Percentiles rank a stretch among this genome's conserved stretches.
Conservation (phyloP, 179 eudicot genomes). For the Silene coronaria region DNA sequence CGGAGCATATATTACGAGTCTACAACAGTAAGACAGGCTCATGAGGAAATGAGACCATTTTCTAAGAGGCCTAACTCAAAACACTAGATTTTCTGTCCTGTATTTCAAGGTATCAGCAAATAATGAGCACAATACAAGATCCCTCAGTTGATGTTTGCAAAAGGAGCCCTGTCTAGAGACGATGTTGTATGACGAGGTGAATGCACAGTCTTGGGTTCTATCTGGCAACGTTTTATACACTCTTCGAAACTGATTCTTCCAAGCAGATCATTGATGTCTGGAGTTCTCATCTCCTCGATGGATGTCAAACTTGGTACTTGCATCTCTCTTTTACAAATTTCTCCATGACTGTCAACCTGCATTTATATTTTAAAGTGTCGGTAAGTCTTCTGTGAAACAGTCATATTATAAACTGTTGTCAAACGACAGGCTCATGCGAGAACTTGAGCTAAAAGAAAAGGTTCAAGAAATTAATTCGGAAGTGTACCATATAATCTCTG, state of each 20-base stretch:
- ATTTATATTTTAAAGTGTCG: background rate
- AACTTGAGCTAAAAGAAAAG: background rate
- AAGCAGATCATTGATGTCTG: constrained; percentile 1
- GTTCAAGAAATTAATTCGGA: background rate
- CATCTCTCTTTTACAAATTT: constrained; percentile 33
- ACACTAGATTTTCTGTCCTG: background rate
- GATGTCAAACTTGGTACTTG: constrained; percentile 57
- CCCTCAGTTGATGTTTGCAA: constrained; percentile 38
- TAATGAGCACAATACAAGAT: background rate
- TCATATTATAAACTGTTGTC: background rate
- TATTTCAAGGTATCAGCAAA: background rate
- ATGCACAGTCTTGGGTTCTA: constrained; percentile 10
- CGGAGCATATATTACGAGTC: background rate
- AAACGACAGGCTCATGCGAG: too few relatives aligned
- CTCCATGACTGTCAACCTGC: constrained; percentile 55
- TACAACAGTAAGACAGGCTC: background rate
- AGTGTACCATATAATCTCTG: constrained; percentile 59
- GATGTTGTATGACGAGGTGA: constrained; percentile 10
- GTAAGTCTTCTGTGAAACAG: background rate
- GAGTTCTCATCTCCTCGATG: constrained; percentile 62
- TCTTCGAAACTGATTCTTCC: background rate
- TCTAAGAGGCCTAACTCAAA: background rate
- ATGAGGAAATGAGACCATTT: constrained; percentile 14
- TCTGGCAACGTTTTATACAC: constrained; percentile 1
- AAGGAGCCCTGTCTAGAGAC: constrained; percentile 36